These are phyloP conservation scores for Rhodotorula mucilaginosa DNA, from an alignment of 1,284 basidiomycete genomes.

Conservation along the genomic window DNA sequence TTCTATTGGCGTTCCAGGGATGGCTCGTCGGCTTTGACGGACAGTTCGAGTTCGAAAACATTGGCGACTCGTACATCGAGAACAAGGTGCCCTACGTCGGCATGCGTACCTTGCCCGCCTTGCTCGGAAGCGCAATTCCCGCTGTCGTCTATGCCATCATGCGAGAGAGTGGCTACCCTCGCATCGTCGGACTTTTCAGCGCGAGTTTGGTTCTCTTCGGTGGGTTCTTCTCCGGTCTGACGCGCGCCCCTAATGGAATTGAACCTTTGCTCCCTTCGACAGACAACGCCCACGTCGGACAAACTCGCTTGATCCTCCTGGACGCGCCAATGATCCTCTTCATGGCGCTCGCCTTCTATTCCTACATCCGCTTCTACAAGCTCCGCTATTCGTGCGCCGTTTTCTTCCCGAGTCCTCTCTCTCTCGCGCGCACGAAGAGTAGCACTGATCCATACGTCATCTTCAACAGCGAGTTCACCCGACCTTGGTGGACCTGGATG, in stretches of 20 bases:
- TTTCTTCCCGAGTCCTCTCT: no score
- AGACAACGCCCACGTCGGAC: conserved; percentile 96
- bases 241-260: background rate
- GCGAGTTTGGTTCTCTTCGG: conserved; percentile 82
- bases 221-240: conserved; percentile 50
- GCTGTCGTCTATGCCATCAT: conserved; percentile 93
- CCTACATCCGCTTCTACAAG: conserved; percentile 95
- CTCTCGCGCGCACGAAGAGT: background rate
- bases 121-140: conserved; percentile 83
- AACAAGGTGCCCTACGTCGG: conserved; percentile 90
- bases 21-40: conserved; percentile 98
- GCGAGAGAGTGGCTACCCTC: conserved; percentile 95
- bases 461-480: conserved; percentile 68
- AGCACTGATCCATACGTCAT: background rate
- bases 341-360: conserved; percentile 87
- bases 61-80: conserved; percentile 86
- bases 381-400: conserved; percentile 74
- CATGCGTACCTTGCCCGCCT: conserved; percentile 85
- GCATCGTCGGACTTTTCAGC: conserved; percentile 81
- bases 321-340: conserved; percentile 95
- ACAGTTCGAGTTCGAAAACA: conserved; percentile 87
- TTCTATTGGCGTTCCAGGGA: conserved; percentile 85
- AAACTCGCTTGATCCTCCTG: conserved; percentile 91
- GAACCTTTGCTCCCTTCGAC: background rate
- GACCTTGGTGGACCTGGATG: conserved; percentile 94